Conservation (phyloP, 768 basidiomycete species). For the Collybiopsis luxurians region DNA sequence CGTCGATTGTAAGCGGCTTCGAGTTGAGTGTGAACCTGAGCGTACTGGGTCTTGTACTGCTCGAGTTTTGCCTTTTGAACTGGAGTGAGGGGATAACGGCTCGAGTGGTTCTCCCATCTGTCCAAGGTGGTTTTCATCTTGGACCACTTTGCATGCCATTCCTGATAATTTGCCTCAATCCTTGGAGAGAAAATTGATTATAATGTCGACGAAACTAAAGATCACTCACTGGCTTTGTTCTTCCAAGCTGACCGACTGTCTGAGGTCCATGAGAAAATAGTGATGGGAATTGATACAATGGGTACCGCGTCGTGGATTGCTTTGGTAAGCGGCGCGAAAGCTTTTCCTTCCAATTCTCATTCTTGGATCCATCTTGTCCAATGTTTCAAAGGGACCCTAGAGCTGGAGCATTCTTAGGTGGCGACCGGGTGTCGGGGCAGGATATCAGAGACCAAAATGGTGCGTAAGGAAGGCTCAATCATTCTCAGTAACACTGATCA, state of each 20-base stretch:
- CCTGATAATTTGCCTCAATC: background rate
- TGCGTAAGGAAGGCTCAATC: slow-evolving; percentile 29
- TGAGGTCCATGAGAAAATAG: background rate
- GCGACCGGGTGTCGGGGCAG: slow-evolving; percentile 90
- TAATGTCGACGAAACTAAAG: background rate
- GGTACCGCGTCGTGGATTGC: background rate
- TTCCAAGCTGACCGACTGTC: background rate
- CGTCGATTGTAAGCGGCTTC: background rate
- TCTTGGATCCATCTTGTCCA: slow-evolving; percentile 8
- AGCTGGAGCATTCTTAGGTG: slow-evolving; percentile 91
- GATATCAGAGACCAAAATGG: slow-evolving; percentile 98
- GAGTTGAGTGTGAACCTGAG: background rate
- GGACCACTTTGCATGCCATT: background rate
- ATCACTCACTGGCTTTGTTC: background rate
- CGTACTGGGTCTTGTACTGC: background rate
- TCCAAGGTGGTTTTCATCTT: background rate
- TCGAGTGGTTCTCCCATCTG: background rate
- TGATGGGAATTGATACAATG: too few species aligned
- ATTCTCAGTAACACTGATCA: slow-evolving; percentile 6
- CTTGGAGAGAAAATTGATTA: background rate
- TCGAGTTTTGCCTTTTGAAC: background rate
- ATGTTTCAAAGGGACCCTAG: slow-evolving; percentile 76
- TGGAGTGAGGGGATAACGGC: background rate
- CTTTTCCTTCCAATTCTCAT: background rate
- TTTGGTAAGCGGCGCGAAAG: slow-evolving; percentile 7